Percentiles rank a stretch among this genome's conserved stretches.
Evolutionary conservation across 208 protist species (phyloP).

Genomic region (Leptomonas pyrrhocoris): DNA sequence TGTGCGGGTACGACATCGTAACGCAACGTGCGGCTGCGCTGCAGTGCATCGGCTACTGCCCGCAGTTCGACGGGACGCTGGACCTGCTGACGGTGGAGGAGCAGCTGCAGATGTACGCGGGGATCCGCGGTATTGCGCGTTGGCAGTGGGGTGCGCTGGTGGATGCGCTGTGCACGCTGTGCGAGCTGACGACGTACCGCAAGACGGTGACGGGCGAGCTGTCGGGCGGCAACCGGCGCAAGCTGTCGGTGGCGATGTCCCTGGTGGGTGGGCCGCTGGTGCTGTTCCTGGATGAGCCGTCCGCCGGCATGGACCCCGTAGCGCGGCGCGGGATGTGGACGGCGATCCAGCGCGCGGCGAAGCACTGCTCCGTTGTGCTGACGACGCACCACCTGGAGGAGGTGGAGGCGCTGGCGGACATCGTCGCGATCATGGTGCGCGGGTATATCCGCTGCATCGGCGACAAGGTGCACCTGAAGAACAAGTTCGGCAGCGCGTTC

Average conservation of each 20-base stretch:
- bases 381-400: slow-evolving; percentile 95
- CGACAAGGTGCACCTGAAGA: slow-evolving; percentile 75
- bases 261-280: too few species aligned
- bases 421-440: slow-evolving; percentile 81
- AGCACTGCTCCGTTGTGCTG: slow-evolving; percentile 78
- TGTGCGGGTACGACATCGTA: slow-evolving; percentile 59
- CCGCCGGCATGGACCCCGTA: too few species aligned
- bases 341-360: slow-evolving; percentile 52
- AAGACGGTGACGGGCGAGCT: slow-evolving; percentile 37
- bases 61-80: slow-evolving; percentile 95
- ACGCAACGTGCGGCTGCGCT: slow-evolving; percentile 10
- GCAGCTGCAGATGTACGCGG: slow-evolving; percentile 71
- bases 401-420: slow-evolving; percentile 82
- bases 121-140: slow-evolving; percentile 38
- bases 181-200: slow-evolving; percentile 32
- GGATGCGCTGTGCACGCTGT: slow-evolving; percentile 27
- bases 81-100: slow-evolving; percentile 93
- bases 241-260: too few species aligned
- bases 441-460: slow-evolving; percentile 84
- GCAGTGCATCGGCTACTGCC: slow-evolving; percentile 93
- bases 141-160: slow-evolving; percentile 32
- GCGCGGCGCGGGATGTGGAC: slow-evolving; percentile 70
- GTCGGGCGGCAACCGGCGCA: too few species aligned
- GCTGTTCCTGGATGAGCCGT: too few species aligned
- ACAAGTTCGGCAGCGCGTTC: slow-evolving; percentile 67